Evolutionary conservation across 768 basidiomycete species (phyloP), one percentile per base, ranked within the genome.

Genomic region (Tulasnella sp.): DNA sequence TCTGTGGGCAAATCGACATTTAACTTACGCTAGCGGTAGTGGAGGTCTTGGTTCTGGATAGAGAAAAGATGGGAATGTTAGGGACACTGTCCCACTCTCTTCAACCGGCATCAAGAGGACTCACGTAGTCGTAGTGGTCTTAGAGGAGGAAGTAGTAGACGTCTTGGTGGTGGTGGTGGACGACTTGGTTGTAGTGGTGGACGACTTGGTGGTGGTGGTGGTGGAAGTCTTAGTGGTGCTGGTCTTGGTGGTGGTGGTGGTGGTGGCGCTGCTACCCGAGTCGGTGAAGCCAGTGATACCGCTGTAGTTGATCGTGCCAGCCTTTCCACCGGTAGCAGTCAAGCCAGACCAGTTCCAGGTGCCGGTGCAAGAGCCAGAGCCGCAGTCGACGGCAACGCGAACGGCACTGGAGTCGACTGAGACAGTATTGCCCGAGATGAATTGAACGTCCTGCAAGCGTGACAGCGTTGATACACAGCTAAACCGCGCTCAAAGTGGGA

Each of bases 331-430:
- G 0, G 81, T 81, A 31, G 85, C 83, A 45, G 80, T 81, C 74
- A 90, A 83, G 19, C 80, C 81, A 5, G 85, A 79, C 88, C 88
- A 89, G 79, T 87, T 80, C 88, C 89, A 90, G 0, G 79, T 76
- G 0, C 88, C 88, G 36, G 81, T 83, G 82, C 89, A 90, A 37
- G 87, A 82, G 1, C 84, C 85, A 2, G 45, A 37, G 68, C 89
- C 90, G 79, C 90, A 91, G 80, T 90, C 86, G 3, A 90, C 85
- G 14, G 86, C 86, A 54, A 88, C 85, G 64, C 81, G 83, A 74
- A 85, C 75, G 2, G 88, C 90, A 34, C 80, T 80, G 73, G 81
- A 83, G 37, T 70, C 79, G 31, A 90, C 87, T 0, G 82, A 78
- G 68, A 91, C 80, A 0, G 81, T 84, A 45, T 84, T 89, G 54